Conservation (phyloP, 2,329 filamentous ascomycete genomes). For the Scedosporium boydii region DNA sequence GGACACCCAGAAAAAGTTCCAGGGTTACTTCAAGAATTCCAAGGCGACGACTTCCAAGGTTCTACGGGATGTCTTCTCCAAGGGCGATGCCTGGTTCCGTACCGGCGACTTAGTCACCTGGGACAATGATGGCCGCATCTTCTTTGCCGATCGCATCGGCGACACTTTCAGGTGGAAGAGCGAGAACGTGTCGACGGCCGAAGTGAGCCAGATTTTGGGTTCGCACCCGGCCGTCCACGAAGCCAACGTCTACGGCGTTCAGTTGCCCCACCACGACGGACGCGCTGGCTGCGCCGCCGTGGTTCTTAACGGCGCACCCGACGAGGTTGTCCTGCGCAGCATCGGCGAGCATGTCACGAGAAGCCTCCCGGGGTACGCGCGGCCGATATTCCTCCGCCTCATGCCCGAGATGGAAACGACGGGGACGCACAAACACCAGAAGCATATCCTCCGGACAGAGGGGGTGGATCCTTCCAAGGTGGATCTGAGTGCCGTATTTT, state of each 20-base stretch:
- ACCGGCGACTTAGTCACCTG: conserved; percentile 73
- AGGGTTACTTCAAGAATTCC: conserved; percentile 72
- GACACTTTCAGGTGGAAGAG: conserved; percentile 71
- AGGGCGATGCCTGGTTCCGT: conserved; percentile 75
- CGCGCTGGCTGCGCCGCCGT: conserved; percentile 58
- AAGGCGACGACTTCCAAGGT: conserved; percentile 66
- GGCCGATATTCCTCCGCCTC: conserved; percentile 68
- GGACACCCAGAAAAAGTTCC: conserved; percentile 57
- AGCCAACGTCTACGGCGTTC: conserved; percentile 62
- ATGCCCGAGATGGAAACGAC: conserved; percentile 55
- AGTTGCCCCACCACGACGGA: conserved; percentile 56
- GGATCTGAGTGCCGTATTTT: conserved; percentile 43
- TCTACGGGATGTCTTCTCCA: conserved; percentile 59
- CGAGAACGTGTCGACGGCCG: conserved; percentile 57
- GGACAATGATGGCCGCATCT: conserved; percentile 61
- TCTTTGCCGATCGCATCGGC: conserved; percentile 72
- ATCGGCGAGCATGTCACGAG: conserved; percentile 49
- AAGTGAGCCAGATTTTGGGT: conserved; percentile 56
- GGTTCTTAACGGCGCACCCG: conserved; percentile 38
- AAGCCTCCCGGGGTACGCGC: conserved; percentile 62
- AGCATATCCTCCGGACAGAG: conserved; percentile 59
- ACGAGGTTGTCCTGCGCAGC: conserved; percentile 38
- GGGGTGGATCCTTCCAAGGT: conserved; percentile 54
- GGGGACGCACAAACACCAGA: conserved; percentile 85
- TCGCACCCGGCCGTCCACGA: conserved; percentile 49